Base-by-base conservation (phyloP, 2,329 filamentous ascomycete genomes). In the Colletotrichum scovillei region DNA sequence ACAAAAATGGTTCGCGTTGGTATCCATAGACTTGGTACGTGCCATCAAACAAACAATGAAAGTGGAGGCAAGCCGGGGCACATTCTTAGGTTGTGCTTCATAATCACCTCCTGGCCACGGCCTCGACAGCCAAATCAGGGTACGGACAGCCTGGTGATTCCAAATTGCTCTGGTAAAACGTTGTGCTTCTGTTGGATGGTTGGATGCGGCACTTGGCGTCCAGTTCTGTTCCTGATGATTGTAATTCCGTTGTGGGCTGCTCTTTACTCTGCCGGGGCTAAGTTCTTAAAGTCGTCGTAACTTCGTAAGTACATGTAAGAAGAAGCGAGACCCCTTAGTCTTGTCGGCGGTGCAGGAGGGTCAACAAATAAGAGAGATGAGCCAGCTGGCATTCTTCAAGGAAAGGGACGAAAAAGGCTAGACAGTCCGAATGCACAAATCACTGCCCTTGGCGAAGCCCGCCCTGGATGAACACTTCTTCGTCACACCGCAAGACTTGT, bases 401-500 rank as follows among this genome's bases (percentile, higher is more conserved):
- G 35, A 30, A 5, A 57, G 6, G 8, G 32, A 69, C 57, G 28
- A 68, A 63, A 68, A 46, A 14, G 65, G 67, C 55, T 65, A 66
- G 60, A 24, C 35, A 56, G 22, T 24, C 60, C 62, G 28, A 14
- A 46, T 6, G 22, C 22, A n/a, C 46, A 24, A 49, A 56, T 55
- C 46, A 57, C 19, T 22, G 7, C 6, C 14, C 46, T 71, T 62
- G 60, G 60, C n/a, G 30, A n/a, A 22, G 42, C 42, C 42, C 42
- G 19, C 42, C 8, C 42, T 24, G 70, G 59, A 69, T 69, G 66
- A 64, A 64, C 46, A 64, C 35, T 56, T 42, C 16, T 65, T 22
- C 28, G 28, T 38, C 49, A 22, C 52, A 57, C 30, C 32, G 35
- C 55, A 35, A 53, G 38, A 11, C 22, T 58, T 12, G 14, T 30